Base-by-base conservation (phyloP, 202 grass and related monocot species). In the Zizania palustris region DNA sequence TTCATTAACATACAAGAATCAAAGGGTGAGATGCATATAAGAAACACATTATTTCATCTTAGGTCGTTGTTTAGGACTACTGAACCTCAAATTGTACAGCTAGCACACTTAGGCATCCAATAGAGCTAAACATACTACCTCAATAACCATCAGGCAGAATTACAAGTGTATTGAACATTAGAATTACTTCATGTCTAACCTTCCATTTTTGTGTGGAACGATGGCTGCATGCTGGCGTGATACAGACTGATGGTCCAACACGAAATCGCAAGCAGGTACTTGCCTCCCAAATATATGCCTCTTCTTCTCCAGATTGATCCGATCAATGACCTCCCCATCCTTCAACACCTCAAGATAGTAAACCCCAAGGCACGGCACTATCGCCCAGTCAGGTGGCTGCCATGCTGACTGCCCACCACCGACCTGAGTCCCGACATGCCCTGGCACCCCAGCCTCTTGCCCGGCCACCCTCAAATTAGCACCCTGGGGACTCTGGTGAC, bases 201-300 rank as follows among this genome's bases (percentile, higher is more conserved):
- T 88, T 88, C 96, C 96, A 65, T 98, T 98, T 67, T 75, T 92
- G 85, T 98, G 91, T 40, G 96, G 91, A 86, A 98, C 69, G 38
- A 98, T 87, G 15, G 89, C 91, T 61, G 96, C 96, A 73, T 98
- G 96, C 67, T 98, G 96, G 39, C 96, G 90, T 19, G 96, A 98
- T 34, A 98, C 91, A 11, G 96, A 98, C 50, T 94, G 96, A 82
- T 98, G 96, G 59, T 98, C 96, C 74, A 98, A 73, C 11, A 98
- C 96, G 34, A 89, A 90, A 88, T 98, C 96, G 19, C 96, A 98
- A 57, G 84, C 82, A 8, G 87, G 96, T 11, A 88, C 60, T 65
- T 95, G 96, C 83, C 96, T 92, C 65, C 96, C 96, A 72, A 98
- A 98, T 21, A 98, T 88, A 89, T 94, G 91, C 45, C 87, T 92